Base-by-base conservation (phyloP, 208 protist genomes). In the Leishmania aethiopica region DNA sequence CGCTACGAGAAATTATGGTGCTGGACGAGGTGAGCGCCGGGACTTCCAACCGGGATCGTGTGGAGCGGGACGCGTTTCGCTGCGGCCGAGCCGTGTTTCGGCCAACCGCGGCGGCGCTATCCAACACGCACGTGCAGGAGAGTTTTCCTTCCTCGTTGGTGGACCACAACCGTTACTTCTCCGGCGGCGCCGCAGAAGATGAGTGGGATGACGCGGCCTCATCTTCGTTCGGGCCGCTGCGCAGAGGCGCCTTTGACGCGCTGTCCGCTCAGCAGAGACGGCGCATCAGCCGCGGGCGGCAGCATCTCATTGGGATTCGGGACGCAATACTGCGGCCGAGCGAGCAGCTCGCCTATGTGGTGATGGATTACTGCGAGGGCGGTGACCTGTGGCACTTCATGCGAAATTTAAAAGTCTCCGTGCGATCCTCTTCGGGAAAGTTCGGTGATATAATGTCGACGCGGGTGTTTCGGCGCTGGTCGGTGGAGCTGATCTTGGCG, bases 361-460 rank as follows among this genome's bases (percentile, higher is more conserved):
- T 98, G 2, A 98, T 99, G 70, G 98, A 99, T 89, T 99, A 93
- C 89, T 92, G 99, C 62, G 98, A 99, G 13, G 89, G 98, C 28
- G 92, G 98, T 32, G 98, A 99, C 83, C 84, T 99, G 72, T 98
- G 98, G 85, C 94, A 96, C 78, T 99, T 96, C 80, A 81, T 99
- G 66, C 86, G 85, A 1, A 80, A 85, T 64, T 40, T 82, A 32
- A 85, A 81, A 40, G 10, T 81, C 28, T 59, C 76, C 3, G 32
- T 85, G 37, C 71, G 64, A 32, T 71, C 76, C 25, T 78, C 78
- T 6, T 62, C 75, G 32, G 84, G 53, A 28, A 87, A 84, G 42
- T 82, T 94, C 8, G 80, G 66, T 10, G 89, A 95, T 72, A 42
- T 60, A 1, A 85, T 85, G 81, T 49, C 81, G 37, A n/a, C 62